Evolutionary conservation across 1,284 basidiomycete species (phyloP).

Genomic region (Ceratobasidium theobromae): DNA sequence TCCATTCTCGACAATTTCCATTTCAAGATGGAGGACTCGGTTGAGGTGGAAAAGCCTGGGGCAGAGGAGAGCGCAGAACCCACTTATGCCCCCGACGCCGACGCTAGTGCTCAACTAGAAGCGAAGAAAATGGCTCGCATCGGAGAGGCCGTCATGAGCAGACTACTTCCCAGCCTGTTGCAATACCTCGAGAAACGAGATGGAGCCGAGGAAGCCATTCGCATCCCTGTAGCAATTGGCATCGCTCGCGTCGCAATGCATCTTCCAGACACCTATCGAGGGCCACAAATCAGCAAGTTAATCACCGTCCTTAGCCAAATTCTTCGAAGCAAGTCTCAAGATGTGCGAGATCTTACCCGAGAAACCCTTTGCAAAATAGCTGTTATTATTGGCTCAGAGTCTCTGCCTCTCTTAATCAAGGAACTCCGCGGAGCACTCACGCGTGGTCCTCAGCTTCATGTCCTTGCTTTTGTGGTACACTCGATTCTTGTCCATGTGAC

Average conservation of each 20-base stretch:
- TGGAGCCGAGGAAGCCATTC: conserved; percentile 77
- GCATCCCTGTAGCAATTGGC: conserved; percentile 87
- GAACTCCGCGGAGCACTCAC: conserved; percentile 82
- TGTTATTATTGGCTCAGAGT: conserved; percentile 69
- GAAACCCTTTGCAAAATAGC: conserved; percentile 86
- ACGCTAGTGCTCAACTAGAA: conserved; percentile 33
- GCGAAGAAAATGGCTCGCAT: conserved; percentile 48
- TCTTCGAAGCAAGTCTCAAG: conserved; percentile 89
- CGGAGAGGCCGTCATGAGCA: conserved; percentile 73
- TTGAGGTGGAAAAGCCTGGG: conserved; percentile 36
- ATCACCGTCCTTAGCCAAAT: conserved; percentile 86
- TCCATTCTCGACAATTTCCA: conserved; percentile 90
- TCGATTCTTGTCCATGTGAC: conserved; percentile 82
- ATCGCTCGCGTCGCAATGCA: conserved; percentile 83
- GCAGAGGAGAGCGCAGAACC: conserved; percentile 42
- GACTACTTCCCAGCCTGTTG: conserved; percentile 75
- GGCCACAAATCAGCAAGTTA: conserved; percentile 74
- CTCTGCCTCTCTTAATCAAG: conserved; percentile 72
- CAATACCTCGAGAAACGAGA: conserved; percentile 81
- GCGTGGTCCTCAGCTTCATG: conserved; percentile 93
- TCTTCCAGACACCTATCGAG: conserved; percentile 70
- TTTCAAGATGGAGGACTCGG: conserved; percentile 72
- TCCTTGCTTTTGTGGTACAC: conserved; percentile 85
- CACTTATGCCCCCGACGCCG: conserved; percentile 37
- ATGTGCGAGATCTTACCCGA: conserved; percentile 86